Base-by-base conservation (phyloP, 441 rosid species). In the Pelargonium myrrhifolium region DNA sequence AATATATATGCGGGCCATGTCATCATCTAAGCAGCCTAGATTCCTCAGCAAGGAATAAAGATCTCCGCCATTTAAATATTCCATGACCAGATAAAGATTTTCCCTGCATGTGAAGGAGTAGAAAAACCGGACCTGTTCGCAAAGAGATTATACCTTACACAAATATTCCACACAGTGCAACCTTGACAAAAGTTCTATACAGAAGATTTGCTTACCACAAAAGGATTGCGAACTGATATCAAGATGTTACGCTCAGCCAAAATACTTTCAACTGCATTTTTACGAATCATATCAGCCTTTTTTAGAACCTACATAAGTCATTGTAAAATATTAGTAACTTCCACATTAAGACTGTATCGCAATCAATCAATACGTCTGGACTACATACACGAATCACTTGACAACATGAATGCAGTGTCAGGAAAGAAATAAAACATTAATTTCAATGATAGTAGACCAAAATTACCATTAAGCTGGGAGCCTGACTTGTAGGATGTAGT, bases 91-190 rank as follows among this genome's bases (percentile, higher is more conserved):
- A 79, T 95, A 95, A 65, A 95, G 97, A 79, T 92, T 94, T 73
- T 94, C 98, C 75, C 94, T 87, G 83, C 98, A 90, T 49, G 99
- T 92, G 87, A 95, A 95, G 69, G 98, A 95, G 84, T 90, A 95
- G 87, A 92, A 95, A 79, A 95, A 87, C 42, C 97, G 92, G 53
- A 95, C 99, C 99, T 95, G 95, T 72, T 72, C 79, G 72, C 73
- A 71, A 68, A 75, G n/a, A 80, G 51, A 73, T 66, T 55, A 77
- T 24, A 43, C 14, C 53, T 92, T 80, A 88, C 83, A 65, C 76
- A 75, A 59, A 65, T 70, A 60, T 66, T 17, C 60, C 43, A 9
- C 58, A 15, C 65, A 75, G 66, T 45, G 66, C 10, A 62, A 68
- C 69, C 61, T 65, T 24, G 31, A 43, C 37, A 63, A 71, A 74